Evolutionary conservation across 164 flowering plant species (phyloP), one percentile per base, ranked within the genome.

Genomic region (Malania oleifera): DNA sequence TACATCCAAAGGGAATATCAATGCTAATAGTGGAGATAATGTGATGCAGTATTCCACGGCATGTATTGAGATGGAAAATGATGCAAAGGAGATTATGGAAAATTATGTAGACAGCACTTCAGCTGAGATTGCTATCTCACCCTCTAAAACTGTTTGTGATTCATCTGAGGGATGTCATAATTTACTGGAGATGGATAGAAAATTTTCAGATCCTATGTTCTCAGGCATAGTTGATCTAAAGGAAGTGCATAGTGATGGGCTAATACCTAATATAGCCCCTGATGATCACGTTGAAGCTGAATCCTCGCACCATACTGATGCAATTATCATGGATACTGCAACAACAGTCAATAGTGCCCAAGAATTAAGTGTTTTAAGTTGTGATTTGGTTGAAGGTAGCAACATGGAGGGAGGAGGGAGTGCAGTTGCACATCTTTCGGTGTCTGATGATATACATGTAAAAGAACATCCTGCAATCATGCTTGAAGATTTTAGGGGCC

Each of bases 401-500:
- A 54, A 26, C 20, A 26, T 17, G 35, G 46, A 27, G 18, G 58
- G 10, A 47, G 68, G 54, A 56, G 67, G 10, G 13, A 48, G 23
- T 26, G 72, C 55, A 47, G 52, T 44, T 54, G 43, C 58, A 5
- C 60, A 59, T 41, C 41, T 60, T 50, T 56, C 68, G 17, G 59
- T 65, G 18, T 62, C 79, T 57, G 56, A 60, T 63, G 53, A 52
- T 31, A 18, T 69, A 10, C 68, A 69, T 59, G 45, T 15, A 1
- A 61, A 56, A 27, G 67, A 67, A 15, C 26, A 62, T 61, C 55
- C 72, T 35, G 75, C 66, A 47, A 35, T 24, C n/a, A 44, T 37
- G 56, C 45, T 70, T 43, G 62, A 69, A 55, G 78, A 59, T 59
- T 66, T 38, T 43, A 58, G 73, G 51, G 70, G 66, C 34, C 71